Evolutionary conservation across 305 asterid species (phyloP).

Genomic region (Rubia tinctorum): DNA sequence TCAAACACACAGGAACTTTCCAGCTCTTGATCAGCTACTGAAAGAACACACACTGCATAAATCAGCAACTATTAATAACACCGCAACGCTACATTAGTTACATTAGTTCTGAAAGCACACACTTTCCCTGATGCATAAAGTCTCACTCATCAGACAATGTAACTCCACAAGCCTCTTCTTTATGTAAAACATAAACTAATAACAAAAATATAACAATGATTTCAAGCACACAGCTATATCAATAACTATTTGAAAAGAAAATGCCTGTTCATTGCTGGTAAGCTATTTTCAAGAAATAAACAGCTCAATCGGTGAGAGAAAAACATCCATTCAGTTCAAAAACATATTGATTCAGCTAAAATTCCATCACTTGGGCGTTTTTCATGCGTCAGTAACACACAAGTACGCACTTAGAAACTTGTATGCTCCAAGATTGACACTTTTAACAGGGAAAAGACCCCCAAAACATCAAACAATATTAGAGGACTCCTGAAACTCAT

Average conservation of each 20-base stretch:
- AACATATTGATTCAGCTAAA: not conserved
- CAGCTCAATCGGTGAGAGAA: not conserved
- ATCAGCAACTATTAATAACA: not conserved
- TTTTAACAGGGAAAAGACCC: not conserved
- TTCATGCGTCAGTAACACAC: not conserved
- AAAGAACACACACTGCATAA: not conserved
- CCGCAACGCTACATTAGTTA: not conserved
- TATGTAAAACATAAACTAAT: not conserved
- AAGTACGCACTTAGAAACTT: not conserved
- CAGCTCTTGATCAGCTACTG: not conserved
- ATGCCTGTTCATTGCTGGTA: not conserved
- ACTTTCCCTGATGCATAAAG: not conserved
- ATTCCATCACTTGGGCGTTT: not conserved
- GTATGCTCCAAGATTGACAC: not conserved
- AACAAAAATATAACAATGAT: not conserved
- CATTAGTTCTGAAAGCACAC: not conserved
- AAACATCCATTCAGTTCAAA: not conserved
- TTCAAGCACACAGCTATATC: not conserved
- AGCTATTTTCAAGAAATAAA: not conserved
- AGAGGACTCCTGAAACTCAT: constrained; percentile 44
- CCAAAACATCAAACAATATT: not conserved
- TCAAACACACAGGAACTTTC: not conserved
- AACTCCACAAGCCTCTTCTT: not conserved
- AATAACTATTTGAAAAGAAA: not conserved
- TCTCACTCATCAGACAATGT: not conserved